Evolutionary conservation across 495 filamentous ascomycete genomes (phyloP).

Genomic region (Trypethelium eluteriae): DNA sequence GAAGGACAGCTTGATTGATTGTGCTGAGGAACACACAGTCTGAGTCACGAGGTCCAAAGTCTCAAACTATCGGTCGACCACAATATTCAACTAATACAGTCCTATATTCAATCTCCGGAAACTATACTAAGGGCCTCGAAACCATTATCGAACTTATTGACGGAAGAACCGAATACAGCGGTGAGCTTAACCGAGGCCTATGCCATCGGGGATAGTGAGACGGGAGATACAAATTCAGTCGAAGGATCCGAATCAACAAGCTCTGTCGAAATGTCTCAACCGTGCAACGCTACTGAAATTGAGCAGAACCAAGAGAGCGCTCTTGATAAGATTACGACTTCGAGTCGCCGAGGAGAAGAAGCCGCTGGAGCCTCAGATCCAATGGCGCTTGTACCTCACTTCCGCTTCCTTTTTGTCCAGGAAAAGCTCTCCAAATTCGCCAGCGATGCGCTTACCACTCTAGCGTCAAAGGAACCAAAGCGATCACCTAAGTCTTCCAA

Average conservation of each 20-base stretch:
- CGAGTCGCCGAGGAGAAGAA: background rate
- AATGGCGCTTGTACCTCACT: background rate
- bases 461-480: no score
- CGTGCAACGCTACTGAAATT: no score
- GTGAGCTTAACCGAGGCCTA: no score
- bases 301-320: no score
- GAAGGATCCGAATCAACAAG: no score
- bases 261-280: no score
- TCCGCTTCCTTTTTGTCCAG: background rate
- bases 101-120: background rate
- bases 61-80: background rate
- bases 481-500: no score
- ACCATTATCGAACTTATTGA: background rate
- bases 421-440: background rate
- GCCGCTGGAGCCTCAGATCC: background rate
- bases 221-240: no score
- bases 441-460: background rate
- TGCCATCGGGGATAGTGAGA: no score
- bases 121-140: background rate
- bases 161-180: no score
- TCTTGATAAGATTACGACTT: no score
- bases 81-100: background rate
- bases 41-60: background rate
- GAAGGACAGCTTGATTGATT: no score
- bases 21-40: background rate